Base-by-base conservation (phyloP, 768 basidiomycete genomes). In the Gymnopilus junonius region DNA sequence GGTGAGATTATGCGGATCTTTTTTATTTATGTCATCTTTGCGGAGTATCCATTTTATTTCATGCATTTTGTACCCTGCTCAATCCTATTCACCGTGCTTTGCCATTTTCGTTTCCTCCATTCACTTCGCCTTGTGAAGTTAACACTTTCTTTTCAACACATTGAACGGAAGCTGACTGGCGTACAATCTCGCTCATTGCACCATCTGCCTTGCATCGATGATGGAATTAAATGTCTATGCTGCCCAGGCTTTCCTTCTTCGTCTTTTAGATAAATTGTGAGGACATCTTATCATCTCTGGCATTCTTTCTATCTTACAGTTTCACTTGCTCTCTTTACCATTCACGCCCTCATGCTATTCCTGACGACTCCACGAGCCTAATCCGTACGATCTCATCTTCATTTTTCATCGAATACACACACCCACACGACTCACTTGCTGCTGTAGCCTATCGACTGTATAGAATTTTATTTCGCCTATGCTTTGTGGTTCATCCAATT, bases 371-470 rank as follows among this genome's bases (percentile, higher is more conserved):
- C 17, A 59, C n/a, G 32, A 50, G 21, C 58, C 34, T 48, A 50
- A 32, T 53, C 31, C 55, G 20, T 32, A 43, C 23, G 37, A 42
- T 59, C 58, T 59, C 43, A 29, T 50, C 29, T 29, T 10, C 25
- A 27, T 61, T n/a, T 34, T 21, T 31, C 48, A 29, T 53, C 37
- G 45, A 55, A 59, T 34, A 32, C 61, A 65, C 60, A 59, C 58
- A 15, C 10, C 48, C 25, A 46, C 67, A 65, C 63, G 58, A 65
- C 61, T 62, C 66, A 58, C 53, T 61, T 55, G 59, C 56, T 53
- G 58, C 58, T 68, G 64, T 65, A 65, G 64, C 64, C 58, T 65
- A 65, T 61, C 50, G 56, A 65, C 63, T 63, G 40, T 63, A 65
- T 68, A 62, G 63, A 65, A 50, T 61, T 31, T 48, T 65, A 8